Evolutionary conservation across 2,329 filamentous ascomycete genomes (phyloP), one percentile per base, ranked within the genome.

Genomic region (Paracorniculantispora psalliotae): DNA sequence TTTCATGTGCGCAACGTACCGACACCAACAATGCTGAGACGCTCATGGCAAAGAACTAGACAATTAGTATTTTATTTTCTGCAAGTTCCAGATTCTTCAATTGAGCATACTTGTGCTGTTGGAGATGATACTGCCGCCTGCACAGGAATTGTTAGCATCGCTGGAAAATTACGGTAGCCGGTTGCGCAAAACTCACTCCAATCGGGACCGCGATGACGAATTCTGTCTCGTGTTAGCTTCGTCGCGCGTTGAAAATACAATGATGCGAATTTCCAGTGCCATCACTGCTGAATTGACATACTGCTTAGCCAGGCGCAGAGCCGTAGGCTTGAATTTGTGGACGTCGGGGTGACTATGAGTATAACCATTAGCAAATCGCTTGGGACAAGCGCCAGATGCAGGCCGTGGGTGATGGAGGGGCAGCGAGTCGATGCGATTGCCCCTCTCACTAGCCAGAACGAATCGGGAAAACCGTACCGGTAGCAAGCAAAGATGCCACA

Each of bases 401-500:
- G 37, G 8, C 23, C 12, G 21, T 8, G 33, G n/a, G 41, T 28
- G 37, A 50, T 55, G 58, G 58, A 59, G 58, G 58, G 58, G 48
- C 41, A 49, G 26, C 26, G 13, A 4, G 68, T 17, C 44, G 67
- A 58, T 62, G 62, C 58, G 63, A 64, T 62, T 72, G 67, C 73
- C 73, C 72, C 72, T 74, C 75, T 67, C 53, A 33, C 46, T 58
- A 57, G 55, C 57, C 53, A 53, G n/a, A 57, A 51, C 28, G 26
- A 59, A 54, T 48, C 49, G 57, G 60, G 54, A 62, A 46, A 17
- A 56, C 53, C 86, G 74, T 79, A 96, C 92, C 84, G 81, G 78
- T 97, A 91, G 79, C 92, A 97, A 69, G 91, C 92, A 77, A 97
- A 97, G 72, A 97, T 96, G 77, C 92, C 92, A 88, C 92, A 96